These are phyloP conservation scores for Halenospora varia DNA, from an alignment of 495 filamentous ascomycete species.

Conservation along the genomic window DNA sequence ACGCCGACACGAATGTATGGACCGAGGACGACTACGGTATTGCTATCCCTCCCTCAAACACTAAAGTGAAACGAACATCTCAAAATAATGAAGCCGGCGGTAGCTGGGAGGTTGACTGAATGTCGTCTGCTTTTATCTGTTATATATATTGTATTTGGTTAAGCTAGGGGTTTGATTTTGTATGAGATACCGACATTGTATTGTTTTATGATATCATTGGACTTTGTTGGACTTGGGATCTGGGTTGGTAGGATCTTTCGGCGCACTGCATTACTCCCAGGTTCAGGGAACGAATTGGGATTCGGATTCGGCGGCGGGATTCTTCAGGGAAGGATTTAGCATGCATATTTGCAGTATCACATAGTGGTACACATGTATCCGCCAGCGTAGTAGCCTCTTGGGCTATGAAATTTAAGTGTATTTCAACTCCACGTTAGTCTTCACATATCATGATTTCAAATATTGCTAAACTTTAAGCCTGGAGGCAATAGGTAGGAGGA, in stretches of 20 bases:
- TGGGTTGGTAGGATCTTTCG: not conserved
- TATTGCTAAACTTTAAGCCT: no score
- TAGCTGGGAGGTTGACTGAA: conserved; percentile 25
- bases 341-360: no score
- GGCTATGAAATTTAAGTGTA: no score
- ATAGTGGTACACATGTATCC: no score
- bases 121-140: not conserved
- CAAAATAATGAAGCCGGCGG: conserved; percentile 9
- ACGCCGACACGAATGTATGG: conserved; percentile 9
- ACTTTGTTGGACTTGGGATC: not conserved
- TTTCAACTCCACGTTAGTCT: no score
- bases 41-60: conserved; percentile 3
- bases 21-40: conserved; percentile 31
- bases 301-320: no score
- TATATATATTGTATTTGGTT: not conserved
- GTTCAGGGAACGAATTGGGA: not conserved
- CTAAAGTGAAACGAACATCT: not conserved
- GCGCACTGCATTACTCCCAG: not conserved
- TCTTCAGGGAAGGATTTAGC: no score
- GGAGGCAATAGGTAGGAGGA: no score
- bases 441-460: no score
- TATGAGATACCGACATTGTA: conserved; percentile 4
- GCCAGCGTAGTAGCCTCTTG: no score
- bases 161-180: conserved; percentile 1
- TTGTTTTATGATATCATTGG: no score